Percentiles rank a stretch among this genome's conserved stretches.
These are phyloP conservation scores for Vitellaria paradoxa DNA, from an alignment of 179 eudicot species.

Conservation along the genomic window DNA sequence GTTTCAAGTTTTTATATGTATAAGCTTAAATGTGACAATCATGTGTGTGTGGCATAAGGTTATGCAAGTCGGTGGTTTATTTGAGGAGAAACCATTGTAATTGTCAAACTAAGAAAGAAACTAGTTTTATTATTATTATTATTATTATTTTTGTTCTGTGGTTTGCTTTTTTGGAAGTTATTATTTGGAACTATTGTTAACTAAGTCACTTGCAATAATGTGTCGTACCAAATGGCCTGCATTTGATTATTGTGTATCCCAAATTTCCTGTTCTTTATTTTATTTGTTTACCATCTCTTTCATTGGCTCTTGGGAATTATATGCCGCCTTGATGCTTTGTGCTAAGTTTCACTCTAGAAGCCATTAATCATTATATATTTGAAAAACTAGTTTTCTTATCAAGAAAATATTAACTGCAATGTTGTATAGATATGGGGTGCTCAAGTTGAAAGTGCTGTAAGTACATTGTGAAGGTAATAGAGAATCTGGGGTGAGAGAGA, in stretches of 20 bases:
- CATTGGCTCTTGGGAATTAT: too few species aligned
- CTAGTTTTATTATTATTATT: too few species aligned
- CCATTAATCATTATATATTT: too few species aligned
- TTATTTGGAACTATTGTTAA: background rate
- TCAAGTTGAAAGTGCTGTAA: background rate
- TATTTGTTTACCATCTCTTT: too few species aligned
- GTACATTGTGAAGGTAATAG: background rate
- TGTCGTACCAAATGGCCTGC: too few species aligned
- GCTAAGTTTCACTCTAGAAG: too few species aligned
- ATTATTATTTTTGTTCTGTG: too few species aligned
- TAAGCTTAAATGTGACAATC: too few species aligned
- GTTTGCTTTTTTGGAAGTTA: background rate
- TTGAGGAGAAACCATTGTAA: background rate
- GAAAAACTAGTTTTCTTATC: background rate
- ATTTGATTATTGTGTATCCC: too few species aligned
- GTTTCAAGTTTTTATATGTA: background rate
- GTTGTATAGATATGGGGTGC: background rate
- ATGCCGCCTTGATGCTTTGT: too few species aligned
- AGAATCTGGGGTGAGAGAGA: background rate
- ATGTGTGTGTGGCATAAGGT: background rate
- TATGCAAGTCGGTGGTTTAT: background rate
- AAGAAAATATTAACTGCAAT: background rate
- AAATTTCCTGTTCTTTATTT: too few species aligned
- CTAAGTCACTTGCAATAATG: background rate
- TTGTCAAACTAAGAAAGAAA: background rate